Evolutionary conservation across 1,284 basidiomycete genomes (phyloP), one percentile per base, ranked within the genome.

Genomic region (Grifola frondosa): DNA sequence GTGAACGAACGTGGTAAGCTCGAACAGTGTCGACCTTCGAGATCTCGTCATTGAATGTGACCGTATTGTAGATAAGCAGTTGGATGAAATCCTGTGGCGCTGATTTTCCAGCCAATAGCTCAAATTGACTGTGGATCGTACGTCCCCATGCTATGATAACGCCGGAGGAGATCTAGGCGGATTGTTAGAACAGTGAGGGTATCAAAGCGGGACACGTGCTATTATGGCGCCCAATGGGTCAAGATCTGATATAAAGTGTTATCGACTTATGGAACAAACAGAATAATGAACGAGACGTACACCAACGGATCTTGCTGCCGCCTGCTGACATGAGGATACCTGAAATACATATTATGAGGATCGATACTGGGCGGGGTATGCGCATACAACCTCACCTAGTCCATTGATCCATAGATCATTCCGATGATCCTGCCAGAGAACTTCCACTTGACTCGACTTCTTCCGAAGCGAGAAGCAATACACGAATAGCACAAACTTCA

Each of bases 361-460:
- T 8, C 19, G 28, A 22, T 36, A 21, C 15, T 21, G 33, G 19
- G 15, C 24, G 13, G 10, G 37, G 19, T 29, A 12, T 22, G 12
- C 26, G 31, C 12, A 12, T 13, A 28, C n/a, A 9, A 30, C 43
- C 71, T 44, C 59, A 82, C 83, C 84, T 49, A 88, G 86, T 7
- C 72, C 67, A 52, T 91, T 92, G 63, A 91, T 80, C 62, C 83
- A 91, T 22, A 94, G 62, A 58, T 96, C 93, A 55, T 95, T 95
- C 48, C 91, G 73, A 57, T 97, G 94, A 60, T 97, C 94, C 62
- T 97, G 90, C 88, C 91, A 97, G 19, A 97, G 76, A 1, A 97
- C 83, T 39, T 83, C 80, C 2, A 98, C 92, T 63, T 98, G 95
- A 53, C 86, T 91, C 7, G 87, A 91, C 48, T 80, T 80, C 32